A percentile compares a stretch with the other conserved stretches of the same genome.
Conservation (phyloP, 2,329 filamentous ascomycete species). For the Pseudocercospora eumusae region DNA sequence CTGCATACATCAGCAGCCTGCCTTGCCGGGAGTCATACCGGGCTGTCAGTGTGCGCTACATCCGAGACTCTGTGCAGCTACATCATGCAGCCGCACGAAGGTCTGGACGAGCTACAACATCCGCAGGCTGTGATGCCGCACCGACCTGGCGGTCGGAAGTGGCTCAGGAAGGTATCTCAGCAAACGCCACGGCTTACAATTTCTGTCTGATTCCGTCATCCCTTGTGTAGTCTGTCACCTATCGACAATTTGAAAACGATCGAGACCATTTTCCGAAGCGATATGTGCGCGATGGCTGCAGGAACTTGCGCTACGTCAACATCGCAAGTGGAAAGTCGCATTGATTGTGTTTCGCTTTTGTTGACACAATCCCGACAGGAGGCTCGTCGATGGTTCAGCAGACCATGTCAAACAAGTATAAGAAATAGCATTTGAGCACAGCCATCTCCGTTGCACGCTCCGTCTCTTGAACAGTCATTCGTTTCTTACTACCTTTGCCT, state of each 20-base stretch:
- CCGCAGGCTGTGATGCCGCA: not conserved
- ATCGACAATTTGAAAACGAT: not conserved
- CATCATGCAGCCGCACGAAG: not conserved
- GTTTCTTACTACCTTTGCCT: not conserved
- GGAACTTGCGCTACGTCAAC: not conserved
- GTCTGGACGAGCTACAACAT: not conserved
- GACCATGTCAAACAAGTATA: not conserved
- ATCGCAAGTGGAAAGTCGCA: constrained; percentile 2
- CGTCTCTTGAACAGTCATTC: not conserved
- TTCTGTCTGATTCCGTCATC: constrained; percentile 13
- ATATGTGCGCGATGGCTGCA: constrained; percentile 6
- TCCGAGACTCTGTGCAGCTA: not conserved
- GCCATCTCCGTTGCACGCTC: not conserved
- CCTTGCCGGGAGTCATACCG: not conserved
- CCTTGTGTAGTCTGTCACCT: constrained; percentile 13
- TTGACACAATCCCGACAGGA: constrained; percentile 2
- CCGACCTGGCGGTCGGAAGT: not conserved
- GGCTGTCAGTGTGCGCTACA: not conserved
- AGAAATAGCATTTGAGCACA: not conserved
- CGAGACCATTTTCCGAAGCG: not conserved
- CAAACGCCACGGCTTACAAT: constrained; percentile 21
- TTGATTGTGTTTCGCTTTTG: constrained; percentile 6
- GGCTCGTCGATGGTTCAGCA: not conserved
- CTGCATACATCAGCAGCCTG: not conserved
- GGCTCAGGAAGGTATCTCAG: constrained; percentile 1